These are phyloP conservation scores for Trichophyton mentagrophytes DNA, from an alignment of 2,329 filamentous ascomycete genomes.

Conservation along the genomic window DNA sequence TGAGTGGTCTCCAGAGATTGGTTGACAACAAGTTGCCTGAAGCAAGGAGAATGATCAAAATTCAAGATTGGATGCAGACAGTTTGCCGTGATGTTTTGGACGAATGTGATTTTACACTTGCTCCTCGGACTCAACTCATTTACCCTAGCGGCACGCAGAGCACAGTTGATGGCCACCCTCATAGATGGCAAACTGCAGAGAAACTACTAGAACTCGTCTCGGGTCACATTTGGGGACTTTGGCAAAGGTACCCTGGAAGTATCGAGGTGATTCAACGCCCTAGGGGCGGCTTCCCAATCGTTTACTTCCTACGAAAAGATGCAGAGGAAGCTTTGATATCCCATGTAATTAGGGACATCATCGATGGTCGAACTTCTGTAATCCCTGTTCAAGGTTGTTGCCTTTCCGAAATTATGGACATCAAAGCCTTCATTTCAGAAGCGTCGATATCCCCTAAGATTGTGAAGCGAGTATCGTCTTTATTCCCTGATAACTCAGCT, in stretches of 20 bases:
- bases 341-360: conserved; percentile 33
- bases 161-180: conserved; percentile 40
- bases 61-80: conserved; percentile 39
- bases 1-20: conserved; percentile 48
- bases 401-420: background rate
- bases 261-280: conserved; percentile 38
- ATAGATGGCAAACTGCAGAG: conserved; percentile 47
- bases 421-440: conserved; percentile 9
- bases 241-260: conserved; percentile 29
- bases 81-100: conserved; percentile 47
- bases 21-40: conserved; percentile 34
- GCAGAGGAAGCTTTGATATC: conserved; percentile 35
- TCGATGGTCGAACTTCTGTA: conserved; percentile 18
- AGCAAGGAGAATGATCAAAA: conserved; percentile 38
- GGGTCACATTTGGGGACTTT: conserved; percentile 22
- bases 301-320: conserved; percentile 42
- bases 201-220: conserved; percentile 37
- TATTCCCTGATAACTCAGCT: conserved; percentile 8
- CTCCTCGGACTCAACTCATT: conserved; percentile 47
- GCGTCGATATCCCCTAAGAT: background rate
- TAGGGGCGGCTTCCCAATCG: conserved; percentile 39
- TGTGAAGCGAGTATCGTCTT: background rate
- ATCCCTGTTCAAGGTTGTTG: conserved; percentile 12
- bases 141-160: conserved; percentile 47
- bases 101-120: conserved; percentile 53